Percentiles rank a stretch among this genome's conserved stretches.
Conservation (phyloP, 495 filamentous ascomycete species). For the Xylaria bambusicola region DNA sequence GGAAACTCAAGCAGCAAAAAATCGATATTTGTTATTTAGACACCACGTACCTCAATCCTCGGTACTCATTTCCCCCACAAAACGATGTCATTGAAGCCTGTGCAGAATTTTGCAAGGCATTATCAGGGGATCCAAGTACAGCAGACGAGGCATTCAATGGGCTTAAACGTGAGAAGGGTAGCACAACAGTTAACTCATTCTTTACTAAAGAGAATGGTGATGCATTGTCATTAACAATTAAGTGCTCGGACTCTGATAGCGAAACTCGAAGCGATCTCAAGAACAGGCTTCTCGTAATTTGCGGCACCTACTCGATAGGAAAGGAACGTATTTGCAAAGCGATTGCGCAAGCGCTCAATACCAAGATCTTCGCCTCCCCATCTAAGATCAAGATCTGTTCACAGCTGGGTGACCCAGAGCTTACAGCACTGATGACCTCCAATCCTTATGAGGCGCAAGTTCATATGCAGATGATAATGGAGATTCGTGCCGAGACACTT, state of each 20-base stretch:
- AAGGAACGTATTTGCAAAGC: conserved; percentile 95
- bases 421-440: conserved; percentile 72
- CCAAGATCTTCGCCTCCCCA: conserved; percentile 87
- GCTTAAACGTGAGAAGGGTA: conserved; percentile 26
- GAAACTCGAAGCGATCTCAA: conserved; percentile 12
- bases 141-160: conserved; percentile 32
- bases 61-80: conserved; percentile 92
- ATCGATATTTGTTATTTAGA: conserved; percentile 96
- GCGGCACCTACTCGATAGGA: conserved; percentile 96
- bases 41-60: conserved; percentile 94
- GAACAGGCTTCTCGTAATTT: conserved; percentile 77
- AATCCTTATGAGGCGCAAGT: conserved; percentile 87
- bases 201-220: conserved; percentile 33
- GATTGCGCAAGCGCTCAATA: conserved; percentile 81
- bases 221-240: conserved; percentile 6
- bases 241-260: conserved; percentile 8
- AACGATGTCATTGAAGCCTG: conserved; percentile 83
- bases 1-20: conserved; percentile 74
- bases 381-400: conserved; percentile 80
- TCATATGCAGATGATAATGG: conserved; percentile 94
- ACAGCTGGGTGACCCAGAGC: conserved; percentile 82
- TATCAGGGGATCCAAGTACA: conserved; percentile 36
- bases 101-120: conserved; percentile 78
- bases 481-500: conserved; percentile 84
- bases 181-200: conserved; percentile 44